phyloP scores from a whole-genome alignment of 495 filamentous ascomycete species.

The Penicillium coprophilum region DNA sequence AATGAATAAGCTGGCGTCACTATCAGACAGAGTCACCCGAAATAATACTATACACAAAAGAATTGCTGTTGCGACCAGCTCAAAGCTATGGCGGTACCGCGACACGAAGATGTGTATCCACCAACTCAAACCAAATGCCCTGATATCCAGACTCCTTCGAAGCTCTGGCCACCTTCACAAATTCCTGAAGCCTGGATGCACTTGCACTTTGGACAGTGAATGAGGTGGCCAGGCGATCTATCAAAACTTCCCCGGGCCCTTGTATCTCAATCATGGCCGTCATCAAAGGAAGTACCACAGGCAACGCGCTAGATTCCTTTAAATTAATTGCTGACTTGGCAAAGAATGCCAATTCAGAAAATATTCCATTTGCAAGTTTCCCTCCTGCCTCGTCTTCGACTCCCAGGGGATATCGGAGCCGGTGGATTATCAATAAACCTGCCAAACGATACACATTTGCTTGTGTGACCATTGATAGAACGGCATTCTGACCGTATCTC shows the following conservation, averaged over 20 bases:
- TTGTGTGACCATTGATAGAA: conserved; percentile 33
- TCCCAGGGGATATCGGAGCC: conserved; percentile 33
- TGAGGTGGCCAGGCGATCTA: conserved; percentile 18
- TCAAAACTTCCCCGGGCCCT: conserved; percentile 24
- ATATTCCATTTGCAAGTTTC: conserved; percentile 28
- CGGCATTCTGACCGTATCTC: conserved; percentile 25
- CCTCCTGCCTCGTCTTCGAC: conserved; percentile 22
- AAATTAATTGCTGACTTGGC: conserved; percentile 9
- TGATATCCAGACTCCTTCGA: conserved; percentile 21
- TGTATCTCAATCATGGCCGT: conserved; percentile 33
- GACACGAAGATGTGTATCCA: conserved; percentile 28
- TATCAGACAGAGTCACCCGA: neutral
- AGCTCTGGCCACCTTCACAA: conserved; percentile 26
- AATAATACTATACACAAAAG: conserved; percentile 3
- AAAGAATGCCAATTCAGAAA: conserved; percentile 28
- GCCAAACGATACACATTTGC: conserved; percentile 35
- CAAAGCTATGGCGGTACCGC: conserved; percentile 25
- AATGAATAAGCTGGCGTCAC: neutral
- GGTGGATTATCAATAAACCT: conserved; percentile 33
- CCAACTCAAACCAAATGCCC: conserved; percentile 33
- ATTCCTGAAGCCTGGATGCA: conserved; percentile 23
- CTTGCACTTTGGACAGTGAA: conserved; percentile 27
- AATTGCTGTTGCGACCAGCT: neutral
- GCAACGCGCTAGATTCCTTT: conserved; percentile 22
- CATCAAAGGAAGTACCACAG: conserved; percentile 29